Evolutionary conservation across 345 rosid species (phyloP).

Genomic region (Gossypium arboreum): DNA sequence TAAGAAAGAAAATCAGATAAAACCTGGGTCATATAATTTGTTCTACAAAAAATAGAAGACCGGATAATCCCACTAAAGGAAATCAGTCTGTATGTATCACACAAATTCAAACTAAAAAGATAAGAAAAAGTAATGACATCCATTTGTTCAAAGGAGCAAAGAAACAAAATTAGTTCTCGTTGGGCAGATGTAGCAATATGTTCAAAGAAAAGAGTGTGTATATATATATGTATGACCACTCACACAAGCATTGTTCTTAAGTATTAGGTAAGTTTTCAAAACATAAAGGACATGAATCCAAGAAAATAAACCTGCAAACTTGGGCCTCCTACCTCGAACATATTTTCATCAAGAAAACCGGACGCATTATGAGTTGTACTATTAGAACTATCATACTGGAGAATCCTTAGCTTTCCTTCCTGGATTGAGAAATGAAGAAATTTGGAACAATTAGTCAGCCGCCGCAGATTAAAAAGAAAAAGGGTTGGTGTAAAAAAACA

Average conservation of each 20-base stretch:
- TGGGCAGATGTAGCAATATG: background rate
- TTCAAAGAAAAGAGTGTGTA: background rate
- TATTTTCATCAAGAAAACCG: constrained; percentile 35
- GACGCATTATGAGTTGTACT: constrained; percentile 27
- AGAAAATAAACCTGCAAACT: constrained; percentile 4
- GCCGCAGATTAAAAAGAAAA: background rate
- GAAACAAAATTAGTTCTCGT: background rate
- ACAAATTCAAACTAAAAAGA: background rate
- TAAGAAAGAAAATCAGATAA: background rate
- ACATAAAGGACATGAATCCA: background rate
- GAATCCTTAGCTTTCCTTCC: constrained; percentile 86
- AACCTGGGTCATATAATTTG: background rate
- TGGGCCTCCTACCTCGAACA: constrained; percentile 33
- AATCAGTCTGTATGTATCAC: background rate
- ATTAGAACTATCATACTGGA: constrained; percentile 49
- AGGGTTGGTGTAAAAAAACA: background rate
- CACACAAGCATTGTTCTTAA: background rate
- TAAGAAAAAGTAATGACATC: background rate
- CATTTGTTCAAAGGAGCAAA: background rate
- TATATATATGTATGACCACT: too few species aligned
- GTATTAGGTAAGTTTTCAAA: background rate
- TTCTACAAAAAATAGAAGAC: background rate
- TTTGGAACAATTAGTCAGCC: background rate
- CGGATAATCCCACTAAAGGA: background rate
- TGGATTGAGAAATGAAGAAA: constrained; percentile 28